These are phyloP conservation scores for Penicillium mononematosum DNA, from an alignment of 495 filamentous ascomycete species.

Conservation along the genomic window DNA sequence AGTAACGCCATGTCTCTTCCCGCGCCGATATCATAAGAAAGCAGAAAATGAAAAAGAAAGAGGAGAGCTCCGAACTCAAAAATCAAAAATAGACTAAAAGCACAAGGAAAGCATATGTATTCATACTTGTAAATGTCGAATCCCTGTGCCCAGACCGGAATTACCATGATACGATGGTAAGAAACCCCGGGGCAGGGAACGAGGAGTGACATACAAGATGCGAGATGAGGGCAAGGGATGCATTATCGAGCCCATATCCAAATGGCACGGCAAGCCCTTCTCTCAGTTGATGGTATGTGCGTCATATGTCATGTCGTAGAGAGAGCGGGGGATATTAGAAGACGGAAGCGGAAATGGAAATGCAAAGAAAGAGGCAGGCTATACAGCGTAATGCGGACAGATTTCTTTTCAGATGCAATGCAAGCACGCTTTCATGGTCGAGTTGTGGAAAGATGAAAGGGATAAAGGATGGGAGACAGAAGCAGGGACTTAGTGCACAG, in stretches of 20 bases:
- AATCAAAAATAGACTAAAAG: slow-evolving; percentile 5
- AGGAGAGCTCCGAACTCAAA: slow-evolving; percentile 4
- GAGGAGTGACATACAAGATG: neutral
- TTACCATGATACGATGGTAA: slow-evolving; percentile 8
- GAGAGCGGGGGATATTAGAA: slow-evolving; percentile 7
- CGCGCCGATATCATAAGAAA: slow-evolving; percentile 30
- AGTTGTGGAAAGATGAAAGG: neutral
- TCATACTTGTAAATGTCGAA: slow-evolving; percentile 16
- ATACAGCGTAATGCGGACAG: slow-evolving; percentile 2
- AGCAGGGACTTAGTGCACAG: slow-evolving; percentile 37
- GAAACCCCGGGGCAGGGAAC: slow-evolving; percentile 1
- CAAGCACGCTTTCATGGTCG: neutral
- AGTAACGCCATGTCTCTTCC: slow-evolving; percentile 25
- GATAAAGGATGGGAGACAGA: neutral
- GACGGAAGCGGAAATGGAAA: neutral
- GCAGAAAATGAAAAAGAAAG: neutral
- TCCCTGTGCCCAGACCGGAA: neutral
- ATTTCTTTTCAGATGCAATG: slow-evolving; percentile 3
- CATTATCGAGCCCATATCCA: slow-evolving; percentile 6
- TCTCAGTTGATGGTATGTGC: slow-evolving; percentile 25
- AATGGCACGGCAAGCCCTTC: neutral
- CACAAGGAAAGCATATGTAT: slow-evolving; percentile 17
- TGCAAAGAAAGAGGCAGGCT: neutral
- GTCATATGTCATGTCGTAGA: slow-evolving; percentile 22
- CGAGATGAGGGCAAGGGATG: slow-evolving; percentile 3